Conservation (phyloP, 805 yeast species). For the Wickerhamiella dianesei region DNA sequence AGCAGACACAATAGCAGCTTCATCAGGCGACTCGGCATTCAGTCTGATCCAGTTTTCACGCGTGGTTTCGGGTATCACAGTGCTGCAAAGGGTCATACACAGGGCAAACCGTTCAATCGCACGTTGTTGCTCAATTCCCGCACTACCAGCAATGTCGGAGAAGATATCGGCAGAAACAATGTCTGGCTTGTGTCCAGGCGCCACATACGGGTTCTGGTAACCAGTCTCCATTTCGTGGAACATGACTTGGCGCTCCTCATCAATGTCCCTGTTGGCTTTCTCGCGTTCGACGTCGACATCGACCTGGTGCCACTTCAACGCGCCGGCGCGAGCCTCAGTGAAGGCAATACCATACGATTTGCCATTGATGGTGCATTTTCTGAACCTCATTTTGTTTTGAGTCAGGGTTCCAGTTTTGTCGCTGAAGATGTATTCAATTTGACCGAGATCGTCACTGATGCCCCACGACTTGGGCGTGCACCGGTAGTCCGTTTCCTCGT, state of each 20-base stretch:
- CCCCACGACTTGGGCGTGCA: conserved; percentile 76
- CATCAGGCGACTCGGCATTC: conserved; percentile 78
- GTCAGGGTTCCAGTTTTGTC: conserved; percentile 79
- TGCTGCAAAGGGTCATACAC: conserved; percentile 59
- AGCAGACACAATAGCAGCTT: conserved; percentile 62
- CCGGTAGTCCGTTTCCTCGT: conserved; percentile 54
- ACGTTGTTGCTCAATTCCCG: conserved; percentile 31
- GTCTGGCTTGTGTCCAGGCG: conserved; percentile 20
- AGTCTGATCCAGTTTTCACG: conserved; percentile 12
- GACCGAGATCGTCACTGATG: conserved; percentile 73
- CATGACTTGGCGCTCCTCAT: conserved; percentile 37
- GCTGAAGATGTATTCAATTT: conserved; percentile 66
- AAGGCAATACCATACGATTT: conserved; percentile 59
- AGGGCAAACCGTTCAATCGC: conserved; percentile 47
- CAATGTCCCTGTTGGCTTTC: conserved; percentile 31
- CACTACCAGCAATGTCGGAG: conserved; percentile 34
- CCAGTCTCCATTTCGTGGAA: conserved; percentile 26
- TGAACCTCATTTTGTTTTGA: conserved; percentile 72
- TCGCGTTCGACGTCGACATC: conserved; percentile 39
- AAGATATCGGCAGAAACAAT: conserved; percentile 45
- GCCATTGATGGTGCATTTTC: conserved; percentile 59
- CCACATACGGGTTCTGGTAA: conserved; percentile 35
- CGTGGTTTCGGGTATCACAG: conserved; percentile 30
- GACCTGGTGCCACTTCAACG: conserved; percentile 45
- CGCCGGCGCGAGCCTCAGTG: conserved; percentile 66